Evolutionary conservation across 1,284 basidiomycete species (phyloP), one percentile per base, ranked within the genome.

Genomic region (Volvariella volvacea): DNA sequence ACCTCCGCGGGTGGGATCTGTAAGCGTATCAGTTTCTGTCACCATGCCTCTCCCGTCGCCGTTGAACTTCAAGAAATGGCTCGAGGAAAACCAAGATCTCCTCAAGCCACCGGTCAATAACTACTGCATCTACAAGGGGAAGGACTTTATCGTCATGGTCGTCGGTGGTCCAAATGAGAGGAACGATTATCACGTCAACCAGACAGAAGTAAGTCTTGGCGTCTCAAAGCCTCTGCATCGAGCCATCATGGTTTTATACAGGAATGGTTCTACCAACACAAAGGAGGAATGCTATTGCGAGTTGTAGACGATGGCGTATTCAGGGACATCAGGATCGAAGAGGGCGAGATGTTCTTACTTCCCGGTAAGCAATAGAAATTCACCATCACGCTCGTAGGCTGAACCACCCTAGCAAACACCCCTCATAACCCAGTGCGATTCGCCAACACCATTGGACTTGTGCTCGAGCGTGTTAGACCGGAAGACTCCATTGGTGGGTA

Each of bases 201-300:
- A 93, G 64, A 95, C 92, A 2, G 92, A 96, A 73, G 86, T 68
- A 39, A 31, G 57, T 44, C 19, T 43, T 38, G 10, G 34, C n/a
- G 6, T 25, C 17, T 1, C 31, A 14, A 42, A 22, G 34, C 33
- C 16, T 28, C 15, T 38, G 30, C n/a, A 22, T n/a, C 16, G 33
- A 22, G 8, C 22, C 19, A 22, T 40, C 22, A 3, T 44, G 31
- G 9, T 44, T 32, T 16, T n/a, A 3, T 32, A 14, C 32, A 89
- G 83, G 93, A 96, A 67, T 96, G 92, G 92, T 96, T 96, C 62
- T 95, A 92, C 64, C 93, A 97, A 62, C 76, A 93, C 70, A 90
- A 92, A 62, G 92, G 92, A 1, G 80, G 76, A 1, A 96, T 97
- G 90, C 68, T 91, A 9, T 71, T 97, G 32, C 82, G 89, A 51